Evolutionary conservation across 345 rosid species (phyloP).

Genomic region (Limnanthes douglasii): DNA sequence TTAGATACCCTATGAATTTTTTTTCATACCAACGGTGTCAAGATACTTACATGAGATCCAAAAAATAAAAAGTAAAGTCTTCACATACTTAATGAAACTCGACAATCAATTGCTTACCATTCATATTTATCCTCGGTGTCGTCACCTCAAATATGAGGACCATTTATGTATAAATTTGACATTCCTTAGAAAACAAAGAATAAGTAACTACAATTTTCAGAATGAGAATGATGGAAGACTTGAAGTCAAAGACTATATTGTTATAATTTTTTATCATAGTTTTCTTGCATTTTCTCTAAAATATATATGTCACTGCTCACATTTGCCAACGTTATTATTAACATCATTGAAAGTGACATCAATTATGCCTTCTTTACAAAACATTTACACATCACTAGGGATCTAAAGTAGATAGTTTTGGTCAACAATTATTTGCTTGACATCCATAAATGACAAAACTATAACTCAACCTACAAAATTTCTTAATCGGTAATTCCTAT

Average conservation of each 20-base stretch:
- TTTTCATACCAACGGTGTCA: constrained; percentile 73
- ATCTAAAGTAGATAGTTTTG: too few relatives aligned
- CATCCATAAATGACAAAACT: too few relatives aligned
- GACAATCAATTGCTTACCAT: constrained; percentile 36
- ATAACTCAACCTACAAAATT: too few relatives aligned
- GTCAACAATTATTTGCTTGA: too few relatives aligned
- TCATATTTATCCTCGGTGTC: constrained; percentile 73
- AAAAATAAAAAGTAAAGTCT: neutral
- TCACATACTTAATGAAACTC: neutral
- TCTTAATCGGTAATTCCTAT: too few relatives aligned
- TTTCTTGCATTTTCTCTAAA: too few relatives aligned
- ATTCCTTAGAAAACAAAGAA: constrained; percentile 62
- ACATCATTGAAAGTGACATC: too few relatives aligned
- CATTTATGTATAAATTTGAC: constrained; percentile 74
- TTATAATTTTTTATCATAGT: too few relatives aligned
- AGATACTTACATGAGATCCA: constrained; percentile 42
- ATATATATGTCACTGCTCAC: too few relatives aligned
- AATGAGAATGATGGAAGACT: constrained; percentile 67
- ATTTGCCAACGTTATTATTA: too few relatives aligned
- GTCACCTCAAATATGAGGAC: constrained; percentile 77
- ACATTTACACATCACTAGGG: too few relatives aligned
- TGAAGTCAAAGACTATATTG: constrained; percentile 21
- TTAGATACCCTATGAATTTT: constrained; percentile 48
- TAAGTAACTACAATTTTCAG: constrained; percentile 53
- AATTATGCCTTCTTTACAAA: too few relatives aligned